Evolutionary conservation across 345 rosid genomes (phyloP).

Genomic region (Cardamine resedifolia): DNA sequence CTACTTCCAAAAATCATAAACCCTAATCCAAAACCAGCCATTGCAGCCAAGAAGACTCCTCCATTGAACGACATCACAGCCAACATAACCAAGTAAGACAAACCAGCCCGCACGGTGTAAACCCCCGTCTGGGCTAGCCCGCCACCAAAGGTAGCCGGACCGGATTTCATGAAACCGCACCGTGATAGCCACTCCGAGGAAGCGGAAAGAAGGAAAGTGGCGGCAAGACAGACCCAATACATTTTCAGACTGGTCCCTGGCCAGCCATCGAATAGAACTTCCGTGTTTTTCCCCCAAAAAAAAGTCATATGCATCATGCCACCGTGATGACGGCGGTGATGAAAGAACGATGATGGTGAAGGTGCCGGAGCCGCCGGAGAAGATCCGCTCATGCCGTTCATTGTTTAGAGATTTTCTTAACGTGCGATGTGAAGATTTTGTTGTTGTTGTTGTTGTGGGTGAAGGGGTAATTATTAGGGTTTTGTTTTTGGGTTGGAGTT

Average conservation of each 20-base stretch:
- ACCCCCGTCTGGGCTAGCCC: slow-evolving; percentile 52
- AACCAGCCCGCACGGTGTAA: slow-evolving; percentile 50
- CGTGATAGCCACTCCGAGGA: slow-evolving; percentile 53
- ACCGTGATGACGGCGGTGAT: slow-evolving; percentile 27
- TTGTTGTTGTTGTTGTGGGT: neutral
- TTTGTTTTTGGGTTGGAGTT: slow-evolving; percentile 27
- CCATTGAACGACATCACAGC: slow-evolving; percentile 81
- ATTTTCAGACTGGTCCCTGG: slow-evolving; percentile 57
- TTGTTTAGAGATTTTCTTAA: slow-evolving; percentile 11
- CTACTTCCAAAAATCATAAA: slow-evolving; percentile 58
- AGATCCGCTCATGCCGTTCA: slow-evolving; percentile 35
- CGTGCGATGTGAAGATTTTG: neutral
- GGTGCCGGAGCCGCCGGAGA: slow-evolving; percentile 25
- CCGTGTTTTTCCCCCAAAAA: slow-evolving; percentile 65
- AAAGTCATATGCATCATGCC: slow-evolving; percentile 50
- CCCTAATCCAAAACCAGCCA: slow-evolving; percentile 72
- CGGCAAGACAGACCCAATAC: slow-evolving; percentile 62
- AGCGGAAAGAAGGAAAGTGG: slow-evolving; percentile 52
- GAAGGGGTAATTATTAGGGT: slow-evolving; percentile 9
- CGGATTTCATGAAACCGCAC: slow-evolving; percentile 45
- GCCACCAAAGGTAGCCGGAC: slow-evolving; percentile 48
- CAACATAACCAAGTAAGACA: slow-evolving; percentile 69
- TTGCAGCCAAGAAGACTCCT: slow-evolving; percentile 70
- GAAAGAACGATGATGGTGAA: slow-evolving; percentile 25
- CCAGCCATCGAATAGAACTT: slow-evolving; percentile 74